Evolutionary conservation across 2,329 filamentous ascomycete genomes (phyloP), one percentile per base, ranked within the genome.

Genomic region (Elsinoe arachidis): DNA sequence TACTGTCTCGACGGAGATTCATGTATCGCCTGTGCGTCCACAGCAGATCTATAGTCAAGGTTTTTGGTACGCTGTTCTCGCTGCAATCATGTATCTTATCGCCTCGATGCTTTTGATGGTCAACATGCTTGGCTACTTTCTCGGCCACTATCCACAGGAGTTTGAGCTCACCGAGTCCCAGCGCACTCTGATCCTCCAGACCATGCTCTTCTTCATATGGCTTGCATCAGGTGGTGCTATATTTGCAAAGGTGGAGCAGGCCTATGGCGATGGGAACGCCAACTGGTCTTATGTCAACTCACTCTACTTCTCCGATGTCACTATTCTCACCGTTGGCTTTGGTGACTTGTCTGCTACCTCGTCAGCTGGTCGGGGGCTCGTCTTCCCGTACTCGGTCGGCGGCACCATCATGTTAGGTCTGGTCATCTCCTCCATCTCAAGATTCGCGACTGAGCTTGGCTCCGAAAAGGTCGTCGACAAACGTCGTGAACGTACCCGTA

Each of bases 161-260:
- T 96, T 96, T 63, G 76, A 79, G 3, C 77, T 96, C 21, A 91
- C 87, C 0, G 81, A 85, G 55, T 86, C 86, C 60, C 91, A 96
- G 70, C 81, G 91, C 9, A 96, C 89, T 0, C 75, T 96, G 19
- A 96, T 96, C 77, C 73, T 96, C 26, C 91, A 96, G 71, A 95
- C 90, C 1, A 95, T 95, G 71, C 75, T 87, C 57, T 88, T 95
- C 67, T 84, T 95, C 54, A 73, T 88, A 49, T 96, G 93, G 76
- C 75, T 96, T 0, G 83, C 88, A 0, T 72, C 90, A 1, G 91
- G 91, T 0, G 89, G 86, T 0, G 80, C 85, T 0, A 73, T 95
- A 0, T 96, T 93, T 66, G 82, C 83, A 5, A 75, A 75, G 1
- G 78, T 93, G 2, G 86, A 95, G 59, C 64, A 59, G 2, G 60